These are phyloP conservation scores for Stephanodiscus triporus DNA, from an alignment of 108 stramenopile genomes.

Conservation along the genomic window DNA sequence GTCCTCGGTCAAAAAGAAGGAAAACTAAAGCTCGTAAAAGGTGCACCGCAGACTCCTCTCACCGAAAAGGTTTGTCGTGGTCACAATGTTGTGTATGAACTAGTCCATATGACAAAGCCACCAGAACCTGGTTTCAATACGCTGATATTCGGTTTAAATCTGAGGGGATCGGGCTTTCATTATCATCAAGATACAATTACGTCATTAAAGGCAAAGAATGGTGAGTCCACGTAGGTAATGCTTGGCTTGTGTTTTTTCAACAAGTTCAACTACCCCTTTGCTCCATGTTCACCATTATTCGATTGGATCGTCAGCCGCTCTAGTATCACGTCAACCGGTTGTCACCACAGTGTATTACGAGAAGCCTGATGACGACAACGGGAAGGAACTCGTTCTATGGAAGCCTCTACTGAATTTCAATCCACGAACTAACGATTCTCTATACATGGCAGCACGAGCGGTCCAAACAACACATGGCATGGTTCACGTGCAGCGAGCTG, in stretches of 20 bases:
- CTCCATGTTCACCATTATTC: background rate
- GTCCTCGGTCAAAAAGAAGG: slow-evolving; percentile 29
- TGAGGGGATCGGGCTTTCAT: slow-evolving; percentile 37
- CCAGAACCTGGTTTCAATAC: slow-evolving; percentile 32
- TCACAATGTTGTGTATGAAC: slow-evolving; percentile 27
- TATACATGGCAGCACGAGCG: slow-evolving; percentile 33
- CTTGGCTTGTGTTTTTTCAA: background rate
- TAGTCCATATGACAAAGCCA: slow-evolving; percentile 16
- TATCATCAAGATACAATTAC: slow-evolving; percentile 40
- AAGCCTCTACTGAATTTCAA: slow-evolving; percentile 30
- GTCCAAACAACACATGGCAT: slow-evolving; percentile 25
- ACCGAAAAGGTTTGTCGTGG: slow-evolving; percentile 32
- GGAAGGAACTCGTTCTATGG: slow-evolving; percentile 30
- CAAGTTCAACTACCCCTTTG: background rate
- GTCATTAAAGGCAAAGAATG: slow-evolving; percentile 26
- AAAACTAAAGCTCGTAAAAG: slow-evolving; percentile 34
- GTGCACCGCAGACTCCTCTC: slow-evolving; percentile 16
- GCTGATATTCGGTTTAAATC: slow-evolving; percentile 29
- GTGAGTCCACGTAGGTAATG: background rate
- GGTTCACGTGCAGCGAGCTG: slow-evolving; percentile 26
- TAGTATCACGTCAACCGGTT: slow-evolving; percentile 22
- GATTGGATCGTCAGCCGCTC: background rate
- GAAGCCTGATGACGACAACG: slow-evolving; percentile 13
- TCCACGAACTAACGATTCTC: slow-evolving; percentile 16
- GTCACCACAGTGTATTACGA: slow-evolving; percentile 37